Evolutionary conservation across 768 basidiomycete species (phyloP).

Genomic region (Cystobasidium onofrii): DNA sequence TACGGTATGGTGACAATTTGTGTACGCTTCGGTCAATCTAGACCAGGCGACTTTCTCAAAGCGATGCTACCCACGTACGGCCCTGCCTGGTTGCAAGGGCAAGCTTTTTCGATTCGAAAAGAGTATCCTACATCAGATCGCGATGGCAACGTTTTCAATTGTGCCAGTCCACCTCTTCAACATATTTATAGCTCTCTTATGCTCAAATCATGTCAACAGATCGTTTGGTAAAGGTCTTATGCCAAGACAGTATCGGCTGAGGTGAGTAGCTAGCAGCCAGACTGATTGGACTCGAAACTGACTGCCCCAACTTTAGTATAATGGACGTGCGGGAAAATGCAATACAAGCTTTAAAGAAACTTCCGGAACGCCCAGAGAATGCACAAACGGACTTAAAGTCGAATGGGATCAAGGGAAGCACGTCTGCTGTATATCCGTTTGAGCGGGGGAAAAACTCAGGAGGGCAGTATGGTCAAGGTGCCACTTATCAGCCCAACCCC

Average conservation of each 20-base stretch:
- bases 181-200: slow-evolving; percentile 57
- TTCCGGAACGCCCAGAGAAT: slow-evolving; percentile 25
- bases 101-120: slow-evolving; percentile 55
- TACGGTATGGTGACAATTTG: neutral
- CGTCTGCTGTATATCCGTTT: no score
- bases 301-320: slow-evolving; percentile 16
- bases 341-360: slow-evolving; percentile 33
- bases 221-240: slow-evolving; percentile 61
- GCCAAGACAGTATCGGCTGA: slow-evolving; percentile 57
- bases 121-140: slow-evolving; percentile 50
- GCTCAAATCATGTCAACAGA: slow-evolving; percentile 58
- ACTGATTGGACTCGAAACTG: neutral
- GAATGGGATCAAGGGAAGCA: neutral
- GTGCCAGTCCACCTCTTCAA: slow-evolving; percentile 58
- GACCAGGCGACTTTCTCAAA: slow-evolving; percentile 56
- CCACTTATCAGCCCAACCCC: no score
- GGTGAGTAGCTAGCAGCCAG: slow-evolving; percentile 42
- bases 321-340: slow-evolving; percentile 42
- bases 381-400: neutral
- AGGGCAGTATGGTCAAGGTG: no score
- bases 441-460: no score
- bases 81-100: slow-evolving; percentile 62
- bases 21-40: no score
- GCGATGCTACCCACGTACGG: slow-evolving; percentile 56
- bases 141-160: slow-evolving; percentile 54